phyloP scores from a whole-genome alignment of 306 rosid genomes.

The Begonia fuchsioides region DNA sequence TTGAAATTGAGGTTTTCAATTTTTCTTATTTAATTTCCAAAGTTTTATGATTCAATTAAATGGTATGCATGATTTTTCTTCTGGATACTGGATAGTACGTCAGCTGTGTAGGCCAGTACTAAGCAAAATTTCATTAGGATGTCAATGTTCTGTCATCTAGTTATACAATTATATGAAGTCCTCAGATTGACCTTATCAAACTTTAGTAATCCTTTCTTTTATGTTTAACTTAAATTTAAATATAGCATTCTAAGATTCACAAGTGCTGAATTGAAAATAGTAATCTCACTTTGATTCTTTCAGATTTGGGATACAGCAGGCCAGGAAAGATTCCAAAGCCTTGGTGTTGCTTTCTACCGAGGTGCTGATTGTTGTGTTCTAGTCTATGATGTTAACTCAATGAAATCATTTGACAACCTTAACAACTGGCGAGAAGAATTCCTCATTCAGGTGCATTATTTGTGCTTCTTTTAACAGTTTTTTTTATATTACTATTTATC shows the following conservation, averaged over 20 bases:
- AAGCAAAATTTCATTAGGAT: neutral
- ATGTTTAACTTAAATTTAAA: no score
- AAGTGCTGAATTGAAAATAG: no score
- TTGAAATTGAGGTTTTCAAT: no score
- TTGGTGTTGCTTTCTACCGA: conserved; percentile 93
- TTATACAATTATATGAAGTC: no score
- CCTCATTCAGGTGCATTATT: conserved; percentile 61
- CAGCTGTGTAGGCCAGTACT: neutral
- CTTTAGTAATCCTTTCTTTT: no score
- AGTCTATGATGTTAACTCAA: conserved; percentile 83
- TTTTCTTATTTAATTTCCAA: no score
- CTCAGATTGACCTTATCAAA: no score
- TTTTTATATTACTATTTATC: neutral
- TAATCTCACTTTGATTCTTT: neutral
- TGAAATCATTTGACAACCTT: conserved; percentile 87
- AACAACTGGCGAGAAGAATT: conserved; percentile 94
- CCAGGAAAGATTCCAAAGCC: conserved; percentile 91
- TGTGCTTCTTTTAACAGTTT: neutral
- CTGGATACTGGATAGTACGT: no score
- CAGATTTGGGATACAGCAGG: conserved; percentile 99
- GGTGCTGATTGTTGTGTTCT: conserved; percentile 99
- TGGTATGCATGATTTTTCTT: no score
- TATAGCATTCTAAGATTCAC: no score
- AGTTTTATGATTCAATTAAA: no score
- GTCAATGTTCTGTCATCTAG: no score